Evolutionary conservation across 2,329 filamentous ascomycete species (phyloP).

Genomic region (Fusarium napiforme): DNA sequence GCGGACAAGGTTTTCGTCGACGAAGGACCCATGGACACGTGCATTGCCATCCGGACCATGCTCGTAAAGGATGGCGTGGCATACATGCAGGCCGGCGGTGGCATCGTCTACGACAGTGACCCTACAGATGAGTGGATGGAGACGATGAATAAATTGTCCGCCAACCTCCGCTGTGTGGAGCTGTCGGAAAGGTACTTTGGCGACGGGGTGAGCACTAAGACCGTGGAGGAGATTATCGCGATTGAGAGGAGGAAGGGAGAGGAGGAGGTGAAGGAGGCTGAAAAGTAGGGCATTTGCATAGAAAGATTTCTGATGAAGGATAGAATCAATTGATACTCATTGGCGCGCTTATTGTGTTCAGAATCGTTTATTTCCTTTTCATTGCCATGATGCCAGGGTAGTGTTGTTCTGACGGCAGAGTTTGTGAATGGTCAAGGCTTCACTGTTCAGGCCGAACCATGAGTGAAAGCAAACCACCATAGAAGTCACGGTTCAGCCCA

Average conservation of each 20-base stretch:
- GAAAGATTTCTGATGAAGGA: neutral
- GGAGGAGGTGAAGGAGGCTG: conserved; percentile 39
- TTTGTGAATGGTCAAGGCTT: neutral
- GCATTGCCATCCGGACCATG: conserved; percentile 88
- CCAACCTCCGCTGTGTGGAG: conserved; percentile 46
- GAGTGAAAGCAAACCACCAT: no score
- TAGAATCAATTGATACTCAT: neutral
- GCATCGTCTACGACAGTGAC: conserved; percentile 95
- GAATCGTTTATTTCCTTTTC: neutral
- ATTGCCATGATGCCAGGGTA: neutral
- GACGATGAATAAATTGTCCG: conserved; percentile 88
- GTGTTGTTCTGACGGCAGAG: neutral
- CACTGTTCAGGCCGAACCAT: neutral
- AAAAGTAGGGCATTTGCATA: neutral
- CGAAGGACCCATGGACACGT: conserved; percentile 93
- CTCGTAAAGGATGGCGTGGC: conserved; percentile 89
- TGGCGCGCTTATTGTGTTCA: neutral
- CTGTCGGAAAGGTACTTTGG: conserved; percentile 44
- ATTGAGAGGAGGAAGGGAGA: conserved; percentile 44
- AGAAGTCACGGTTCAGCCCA: neutral
- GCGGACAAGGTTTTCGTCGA: conserved; percentile 47
- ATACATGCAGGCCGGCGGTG: conserved; percentile 89
- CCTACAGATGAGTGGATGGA: conserved; percentile 95
- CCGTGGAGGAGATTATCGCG: conserved; percentile 44
- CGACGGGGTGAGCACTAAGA: conserved; percentile 40